Conservation (phyloP, 2,329 filamentous ascomycete species). For the Penicillium sp. region DNA sequence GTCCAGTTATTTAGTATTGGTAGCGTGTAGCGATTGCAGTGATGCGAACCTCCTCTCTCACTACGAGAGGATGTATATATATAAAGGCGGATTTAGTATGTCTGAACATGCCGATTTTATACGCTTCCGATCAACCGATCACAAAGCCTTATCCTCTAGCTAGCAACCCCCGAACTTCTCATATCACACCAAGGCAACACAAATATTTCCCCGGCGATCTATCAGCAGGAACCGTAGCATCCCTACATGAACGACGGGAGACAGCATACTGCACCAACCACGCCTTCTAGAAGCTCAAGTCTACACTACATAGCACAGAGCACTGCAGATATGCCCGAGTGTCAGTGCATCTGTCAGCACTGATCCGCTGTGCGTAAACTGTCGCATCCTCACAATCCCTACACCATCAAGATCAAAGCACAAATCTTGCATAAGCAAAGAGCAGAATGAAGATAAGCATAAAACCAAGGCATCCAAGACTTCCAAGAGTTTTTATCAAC, state of each 20-base stretch:
- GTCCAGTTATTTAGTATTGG: not conserved
- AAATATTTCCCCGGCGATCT: not conserved
- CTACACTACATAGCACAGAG: constrained; percentile 10
- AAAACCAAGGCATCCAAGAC: not conserved
- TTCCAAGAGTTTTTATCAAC: not conserved
- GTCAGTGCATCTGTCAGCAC: constrained; percentile 8
- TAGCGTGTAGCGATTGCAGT: not conserved
- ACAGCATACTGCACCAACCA: constrained; percentile 13
- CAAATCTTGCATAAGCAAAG: not conserved
- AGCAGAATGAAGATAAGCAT: not conserved
- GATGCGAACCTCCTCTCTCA: no score
- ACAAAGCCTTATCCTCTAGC: not conserved
- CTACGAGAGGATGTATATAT: not conserved
- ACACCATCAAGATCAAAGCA: not conserved
- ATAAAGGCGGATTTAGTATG: not conserved
- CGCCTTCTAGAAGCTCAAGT: constrained; percentile 5
- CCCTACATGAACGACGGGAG: constrained; percentile 12
- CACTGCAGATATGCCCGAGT: constrained; percentile 8
- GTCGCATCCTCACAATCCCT: constrained; percentile 2
- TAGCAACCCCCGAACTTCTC: not conserved
- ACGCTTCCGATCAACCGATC: no score
- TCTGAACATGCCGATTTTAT: not conserved
- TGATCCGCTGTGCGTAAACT: constrained; percentile 8
- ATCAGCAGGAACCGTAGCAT: constrained; percentile 10
- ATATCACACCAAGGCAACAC: not conserved